Evolutionary conservation across 176 grass and related monocot species (phyloP), one percentile per base, ranked within the genome.

Genomic region (Panicum miliaceum): DNA sequence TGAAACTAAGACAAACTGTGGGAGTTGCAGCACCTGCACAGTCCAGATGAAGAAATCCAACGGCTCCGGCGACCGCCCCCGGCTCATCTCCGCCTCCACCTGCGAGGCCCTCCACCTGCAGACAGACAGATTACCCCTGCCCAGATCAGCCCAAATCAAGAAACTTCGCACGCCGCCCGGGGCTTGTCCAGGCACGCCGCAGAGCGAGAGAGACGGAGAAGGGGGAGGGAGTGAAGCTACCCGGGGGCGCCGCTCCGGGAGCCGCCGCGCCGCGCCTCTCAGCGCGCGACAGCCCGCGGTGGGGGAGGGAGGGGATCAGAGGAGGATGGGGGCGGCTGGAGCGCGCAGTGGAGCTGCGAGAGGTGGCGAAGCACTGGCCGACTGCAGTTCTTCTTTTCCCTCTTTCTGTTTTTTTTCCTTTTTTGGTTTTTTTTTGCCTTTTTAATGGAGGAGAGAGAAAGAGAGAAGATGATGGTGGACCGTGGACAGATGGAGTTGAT

Each of bases 11-110:
- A 76, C 46, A 7, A 22, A 45, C n/a, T 46, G 46, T 6, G 36
- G 78, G 56, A 42, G 15, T 11, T 27, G 19, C 16, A 27, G 61
- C 83, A 97, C 92, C 90, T 97, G 84, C 10, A 97, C 86, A 15
- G 94, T 97, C 92, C 94, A 97, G 38, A 97, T 94, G 88, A 97
- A 97, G 92, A 97, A 97, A 92, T 97, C 92, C 48, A 97, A 86
- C 46, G 90, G 92, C 68, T 97, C 94, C n/a, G 94, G 90, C 47
- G 86, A 81, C 85, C 94, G 82, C n/a, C 62, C 76, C 75, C 86
- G 89, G 62, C 80, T 94, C 94, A 94, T 97, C 73, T 83, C 88
- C 25, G 40, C 29, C 29, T 32, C 29, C 29, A 2, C 23, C 15
- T 15, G 71, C 51, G 16, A 76, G 52, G n/a, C 68, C 65, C 77